Evolutionary conservation across 164 flowering plant genomes (phyloP), one percentile per base, ranked within the genome.

Genomic region (Vitis amurensis): DNA sequence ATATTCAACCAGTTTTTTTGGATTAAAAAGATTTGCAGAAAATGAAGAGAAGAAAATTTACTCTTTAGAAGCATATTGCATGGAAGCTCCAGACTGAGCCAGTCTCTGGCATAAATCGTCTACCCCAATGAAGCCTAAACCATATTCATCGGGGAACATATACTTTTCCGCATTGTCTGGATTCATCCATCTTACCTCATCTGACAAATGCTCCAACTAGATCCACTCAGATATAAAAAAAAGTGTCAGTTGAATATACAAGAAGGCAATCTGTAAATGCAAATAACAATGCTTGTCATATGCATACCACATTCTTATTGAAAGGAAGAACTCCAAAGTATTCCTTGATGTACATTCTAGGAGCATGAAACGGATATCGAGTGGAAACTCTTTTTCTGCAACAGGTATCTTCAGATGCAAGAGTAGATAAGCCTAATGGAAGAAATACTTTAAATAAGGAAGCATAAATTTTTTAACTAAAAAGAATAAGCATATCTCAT

Each of bases 1-100:
- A 51, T 8, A n/a, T 23, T 49, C 23, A 8, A 47, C 66, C 52
- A 47, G 11, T 63, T 5, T 47, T 47, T 47, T 44, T 47, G 66
- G 30, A 1, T 64, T 17, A 15, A 58, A 58, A 48, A 69, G 48
- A 56, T 3, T 59, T 0, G 31, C 30, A 61, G 11, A 56, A 61
- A 14, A 62, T 27, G 15, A 73, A 17, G 30, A 51, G 48, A 13
- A n/a, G 16, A 67, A 77, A 60, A 57, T 7, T 73, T 84, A 96
- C 99, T 80, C 83, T 87, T 76, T 83, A 7, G 97, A 83, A 64
- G 81, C 81, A 84, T 80, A 72, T 73, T 81, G 86, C 67, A 61
- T 62, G 50, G 93, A 89, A 78, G 91, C 97, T 68, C 97, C 97
- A 75, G 85, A 82, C 15, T 81, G 84, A 59, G 65, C 73, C 81